phyloP scores from a whole-genome alignment of 768 basidiomycete species.

The Asterophora parasitica region DNA sequence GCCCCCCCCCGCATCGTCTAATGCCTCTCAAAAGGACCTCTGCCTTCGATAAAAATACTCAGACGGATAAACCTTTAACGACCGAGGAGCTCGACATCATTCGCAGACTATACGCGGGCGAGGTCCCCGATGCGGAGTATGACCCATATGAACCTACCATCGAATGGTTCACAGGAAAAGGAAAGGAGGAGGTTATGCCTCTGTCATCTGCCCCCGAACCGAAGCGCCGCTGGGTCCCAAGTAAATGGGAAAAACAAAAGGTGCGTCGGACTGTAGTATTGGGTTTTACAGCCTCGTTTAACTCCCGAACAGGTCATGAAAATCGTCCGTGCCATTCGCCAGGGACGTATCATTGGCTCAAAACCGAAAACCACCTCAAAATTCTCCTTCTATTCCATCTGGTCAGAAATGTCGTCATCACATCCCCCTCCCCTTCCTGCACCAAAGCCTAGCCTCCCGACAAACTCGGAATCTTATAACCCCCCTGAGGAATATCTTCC shows the following conservation, averaged over 20 bases:
- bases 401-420: slow-evolving; percentile 73
- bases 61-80: slow-evolving; percentile 81
- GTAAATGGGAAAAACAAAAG: slow-evolving; percentile 99
- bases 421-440: slow-evolving; percentile 89
- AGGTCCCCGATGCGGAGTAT: slow-evolving; percentile 87
- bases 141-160: slow-evolving; percentile 91
- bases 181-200: slow-evolving; percentile 93
- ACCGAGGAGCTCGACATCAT: slow-evolving; percentile 94
- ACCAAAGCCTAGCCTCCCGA: slow-evolving; percentile 85
- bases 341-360: slow-evolving; percentile 88
- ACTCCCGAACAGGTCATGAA: slow-evolving; percentile 79
- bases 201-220: slow-evolving; percentile 89
- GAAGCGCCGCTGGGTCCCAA: slow-evolving; percentile 93
- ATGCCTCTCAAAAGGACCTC: slow-evolving; percentile 58
- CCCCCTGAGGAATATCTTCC: slow-evolving; percentile 96
- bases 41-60: slow-evolving; percentile 85
- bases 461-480: slow-evolving; percentile 96
- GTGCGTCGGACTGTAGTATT: slow-evolving; percentile 33
- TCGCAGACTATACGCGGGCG: slow-evolving; percentile 79
- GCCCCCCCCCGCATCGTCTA: neutral
- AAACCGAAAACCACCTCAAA: slow-evolving; percentile 74
- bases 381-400: slow-evolving; percentile 80
- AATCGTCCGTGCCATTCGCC: slow-evolving; percentile 96
- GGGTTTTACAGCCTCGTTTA: slow-evolving; percentile 1
- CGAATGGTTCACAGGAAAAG: slow-evolving; percentile 97